These are phyloP conservation scores for Cutaneotrichosporon sp. DNA, from an alignment of 1,284 basidiomycete species.

Conservation along the genomic window DNA sequence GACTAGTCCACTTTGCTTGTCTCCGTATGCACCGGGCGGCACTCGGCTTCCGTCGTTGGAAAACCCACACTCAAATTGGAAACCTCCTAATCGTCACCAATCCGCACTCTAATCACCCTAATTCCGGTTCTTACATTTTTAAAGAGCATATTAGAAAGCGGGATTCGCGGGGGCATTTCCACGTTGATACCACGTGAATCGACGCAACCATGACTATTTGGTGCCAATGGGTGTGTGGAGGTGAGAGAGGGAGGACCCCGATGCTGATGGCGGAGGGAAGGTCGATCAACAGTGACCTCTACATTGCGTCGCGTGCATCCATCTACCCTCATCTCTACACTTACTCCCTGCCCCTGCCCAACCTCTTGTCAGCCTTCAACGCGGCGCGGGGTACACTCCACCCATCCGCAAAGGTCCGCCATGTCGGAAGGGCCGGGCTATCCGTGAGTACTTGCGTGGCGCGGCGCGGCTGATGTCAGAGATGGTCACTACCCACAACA, in stretches of 20 bases:
- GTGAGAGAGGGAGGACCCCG: no score
- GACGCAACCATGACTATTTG: not conserved
- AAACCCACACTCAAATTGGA: constrained; percentile 5
- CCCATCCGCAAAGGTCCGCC: not conserved
- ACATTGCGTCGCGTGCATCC: not conserved
- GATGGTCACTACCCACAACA: not conserved
- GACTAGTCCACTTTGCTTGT: not conserved
- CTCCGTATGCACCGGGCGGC: not conserved
- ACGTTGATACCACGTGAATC: not conserved
- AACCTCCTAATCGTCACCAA: constrained; percentile 1
- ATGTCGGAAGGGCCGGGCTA: not conserved
- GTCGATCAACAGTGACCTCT: not conserved
- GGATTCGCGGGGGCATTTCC: not conserved
- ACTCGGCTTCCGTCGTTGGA: constrained; percentile 6
- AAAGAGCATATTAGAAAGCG: not conserved
- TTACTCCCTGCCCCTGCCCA: not conserved
- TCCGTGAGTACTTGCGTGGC: not conserved
- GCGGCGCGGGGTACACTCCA: not conserved
- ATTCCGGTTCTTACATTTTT: no score
- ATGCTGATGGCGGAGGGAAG: not conserved
- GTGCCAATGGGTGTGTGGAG: no score
- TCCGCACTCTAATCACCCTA: not conserved
- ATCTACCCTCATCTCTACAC: not conserved
- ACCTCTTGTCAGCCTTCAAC: not conserved
- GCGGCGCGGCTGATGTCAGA: not conserved